Evolutionary conservation across 805 yeast species (phyloP).

Genomic region (Starmerella bombi): DNA sequence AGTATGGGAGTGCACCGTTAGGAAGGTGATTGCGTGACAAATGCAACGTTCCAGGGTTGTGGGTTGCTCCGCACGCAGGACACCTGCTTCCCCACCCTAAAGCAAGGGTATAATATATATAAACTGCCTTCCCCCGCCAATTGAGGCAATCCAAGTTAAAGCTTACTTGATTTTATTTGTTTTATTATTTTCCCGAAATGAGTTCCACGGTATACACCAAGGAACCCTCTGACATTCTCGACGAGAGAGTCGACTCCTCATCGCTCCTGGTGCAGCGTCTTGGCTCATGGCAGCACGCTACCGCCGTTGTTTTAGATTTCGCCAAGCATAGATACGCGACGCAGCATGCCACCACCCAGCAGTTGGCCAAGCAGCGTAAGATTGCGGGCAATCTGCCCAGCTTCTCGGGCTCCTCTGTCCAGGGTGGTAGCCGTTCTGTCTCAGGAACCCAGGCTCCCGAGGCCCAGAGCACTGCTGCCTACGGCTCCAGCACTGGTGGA

Average conservation of each 20-base stretch:
- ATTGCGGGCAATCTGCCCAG: slow-evolving; percentile 26
- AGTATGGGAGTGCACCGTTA: no score
- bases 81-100: no score
- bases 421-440: slow-evolving; percentile 8
- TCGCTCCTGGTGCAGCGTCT: slow-evolving; percentile 27
- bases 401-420: slow-evolving; percentile 20
- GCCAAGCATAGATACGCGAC: slow-evolving; percentile 21
- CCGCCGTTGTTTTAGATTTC: slow-evolving; percentile 24
- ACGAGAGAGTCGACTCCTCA: slow-evolving; percentile 28
- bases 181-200: no score
- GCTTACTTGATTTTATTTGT: no score
- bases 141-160: no score
- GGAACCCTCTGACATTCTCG: slow-evolving; percentile 16
- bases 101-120: no score
- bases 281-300: slow-evolving; percentile 30
- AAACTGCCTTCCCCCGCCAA: no score
- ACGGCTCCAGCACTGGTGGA: not conserved
- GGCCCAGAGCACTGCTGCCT: not conserved
- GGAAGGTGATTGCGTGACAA: no score
- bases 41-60: no score
- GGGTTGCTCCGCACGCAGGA: no score
- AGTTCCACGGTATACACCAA: not conserved
- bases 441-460: not conserved
- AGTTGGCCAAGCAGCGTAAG: slow-evolving; percentile 28
- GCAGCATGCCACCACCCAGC: slow-evolving; percentile 23